Base-by-base conservation (phyloP, 2,329 filamentous ascomycete genomes). In the Claviceps purpurea region DNA sequence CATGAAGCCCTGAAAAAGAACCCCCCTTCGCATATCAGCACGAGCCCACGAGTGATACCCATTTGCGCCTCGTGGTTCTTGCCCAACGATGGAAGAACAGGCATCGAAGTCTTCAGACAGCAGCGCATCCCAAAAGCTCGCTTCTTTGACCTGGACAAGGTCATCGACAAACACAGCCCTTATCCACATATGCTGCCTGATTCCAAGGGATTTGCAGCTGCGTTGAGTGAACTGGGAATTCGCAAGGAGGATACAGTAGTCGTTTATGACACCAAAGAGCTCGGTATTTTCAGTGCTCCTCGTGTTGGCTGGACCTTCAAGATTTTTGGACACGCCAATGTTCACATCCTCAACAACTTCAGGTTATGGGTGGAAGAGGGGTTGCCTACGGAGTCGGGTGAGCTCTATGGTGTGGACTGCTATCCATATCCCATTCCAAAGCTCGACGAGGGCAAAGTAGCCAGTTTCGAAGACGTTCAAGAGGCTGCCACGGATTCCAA, bases 171-270 rank as follows among this genome's bases (percentile, higher is more conserved):
- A 58, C 81, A 82, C 60, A 95, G 86, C 52, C 86, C 88, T 1
- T 97, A 95, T 65, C 91, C 93, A 7, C 93, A 98, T 67, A 98
- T 98, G 93, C 80, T 98, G 2, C 93, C 93, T 2, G 84, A 78
- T 7, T 76, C 87, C 40, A 82, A 87, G 62, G 77, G 81, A 50
- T 97, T 98, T 64, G 87, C 88, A 45, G 79, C 84, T 51, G 88
- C 90, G 43, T 94, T 98, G 90, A 84, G 86, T 60, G 80, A 85
- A 58, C 71, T 98, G 48, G 93, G 93, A 7, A 93, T 98, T 58
- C 80, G 82, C 52, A 81, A 82, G 56, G 88, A 96, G 58, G 93
- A 98, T 59, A 86, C 82, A 39, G 80, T 98, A 4, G 93, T 98
- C 0, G 88, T 98, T 5, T 98, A 98, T 64, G 93, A 98, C 65